Evolutionary conservation across 306 rosid genomes (phyloP), one percentile per base, ranked within the genome.

Genomic region (Ormosia emarginata): DNA sequence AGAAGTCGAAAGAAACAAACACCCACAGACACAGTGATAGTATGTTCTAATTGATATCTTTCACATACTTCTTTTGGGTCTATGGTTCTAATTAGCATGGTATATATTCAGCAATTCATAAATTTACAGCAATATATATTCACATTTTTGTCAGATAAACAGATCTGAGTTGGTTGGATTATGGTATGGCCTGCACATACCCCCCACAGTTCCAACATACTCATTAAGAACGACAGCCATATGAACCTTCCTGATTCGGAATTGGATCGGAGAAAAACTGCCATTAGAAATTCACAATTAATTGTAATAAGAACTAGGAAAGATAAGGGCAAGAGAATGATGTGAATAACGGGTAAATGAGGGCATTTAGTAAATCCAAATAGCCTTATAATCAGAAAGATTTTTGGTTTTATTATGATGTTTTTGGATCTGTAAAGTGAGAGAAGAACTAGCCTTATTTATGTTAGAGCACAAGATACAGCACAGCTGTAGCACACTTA

Each of bases 191-290:
- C 65, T 69, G 44, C 39, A 91, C 98, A 46, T 90, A 96, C 99
- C 82, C 99, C 99, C 39, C n/a, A 96, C 91, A 84, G 99, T 96
- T 86, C 99, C 99, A 67, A 98, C 99, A 37, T 96, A 96, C 89
- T 96, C 99, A 1, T 96, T 96, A 74, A 92, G 97, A 81, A 96
- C 98, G 63, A 96, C 97, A 24, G 99, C 98, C 98, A 96, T 96
- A 97, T 96, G 99, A 86, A 96, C 99, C 82, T 96, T 94, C 84
- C 97, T 89, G 86, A 96, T 94, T 83, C 98, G 92, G 63, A 96
- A 96, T 89, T 96, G 61, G 30, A 46, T 43, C 1, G 3, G 8
- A 80, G 80, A 47, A 79, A 74, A 43, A 64, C 7, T 62, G 74
- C 17, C 33, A 56, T 29, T 13, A 71, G 47, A 58, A 37, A 73